Base-by-base conservation (phyloP, 495 filamentous ascomycete genomes). In the Evernia prunastri region DNA sequence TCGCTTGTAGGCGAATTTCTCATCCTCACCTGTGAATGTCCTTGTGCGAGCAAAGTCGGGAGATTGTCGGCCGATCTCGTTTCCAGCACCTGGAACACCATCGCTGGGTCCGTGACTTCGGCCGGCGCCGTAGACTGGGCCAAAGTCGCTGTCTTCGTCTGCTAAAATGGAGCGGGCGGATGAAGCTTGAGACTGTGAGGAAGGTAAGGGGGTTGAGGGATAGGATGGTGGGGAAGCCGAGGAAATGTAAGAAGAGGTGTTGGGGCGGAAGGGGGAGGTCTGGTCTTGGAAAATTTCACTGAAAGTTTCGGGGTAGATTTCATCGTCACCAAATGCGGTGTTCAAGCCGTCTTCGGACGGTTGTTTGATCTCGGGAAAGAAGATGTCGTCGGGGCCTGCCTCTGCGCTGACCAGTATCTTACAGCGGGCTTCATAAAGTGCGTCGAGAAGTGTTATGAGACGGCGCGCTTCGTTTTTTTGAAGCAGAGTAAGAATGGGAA, bases 381-480 rank as follows among this genome's bases (percentile, higher is more conserved):
- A 89, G 9, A 89, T 72, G 11, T 82, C 78, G 64, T 89, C 88
- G 1, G 86, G 86, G 1, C 77, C 81, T 7, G 79, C 79, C 23
- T 73, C 79, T 29, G 84, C 85, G 8, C 75, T 74, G 45, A 89
- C 75, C 11, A 85, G 64, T 9, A 89, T 77, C 62, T 87, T 86
- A 71, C 87, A 88, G 9, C 81, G 78, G 4, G 84, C 81, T 72
- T 90, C 88, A 72, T 89, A 90, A 10, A 89, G 73, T 1, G 87
- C 86, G 63, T 90, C 86, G 10, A 89, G 75, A 11, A 90, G 75
- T 5, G 87, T 89, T 69, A 90, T 90, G 72, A 90, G 80, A 11
- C 88, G 75, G 20, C 87, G 75, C 0, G 87, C 88, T 74, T 89
- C 87, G 71, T 89, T 90, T 72, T 88, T 89, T 71, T 84, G 82